Evolutionary conservation across 192 early-diverging fungal species (phyloP), one percentile per base, ranked within the genome.

Genomic region (Coemansia sp.): DNA sequence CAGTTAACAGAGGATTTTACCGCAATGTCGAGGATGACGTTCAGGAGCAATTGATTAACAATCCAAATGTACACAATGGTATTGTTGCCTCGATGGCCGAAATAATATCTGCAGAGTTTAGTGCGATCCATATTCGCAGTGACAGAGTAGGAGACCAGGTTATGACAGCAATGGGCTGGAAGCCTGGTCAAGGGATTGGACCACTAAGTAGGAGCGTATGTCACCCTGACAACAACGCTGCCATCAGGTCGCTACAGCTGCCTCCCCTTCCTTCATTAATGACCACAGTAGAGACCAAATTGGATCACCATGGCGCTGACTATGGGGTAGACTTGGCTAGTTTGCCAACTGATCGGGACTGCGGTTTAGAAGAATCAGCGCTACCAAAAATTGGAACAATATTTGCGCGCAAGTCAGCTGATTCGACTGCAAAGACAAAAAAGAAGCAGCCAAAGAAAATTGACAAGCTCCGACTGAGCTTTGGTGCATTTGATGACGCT

Each of bases 131-230:
- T 34, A 34, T 34, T 34, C 21, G 18, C 3, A 25, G 31, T 8
- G 31, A 46, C 5, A 21, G 42, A 1, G 17, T 86, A 44, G 90
- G 90, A 21, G 58, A 86, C 21, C 79, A 81, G 40, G 63, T 97
- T 5, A 71, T 97, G 67, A 72, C 85, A 14, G 74, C 82, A 49
- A 92, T 96, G 93, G 94, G 93, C 0, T 94, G 93, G 92, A 84
- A 88, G 50, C 85, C 90, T 38, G 94, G 93, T 4, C 91, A 94
- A 58, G 90, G 89, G 1, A 83, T 95, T 37, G 94, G 94, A 3
- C 86, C 92, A 5, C 82, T 70, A 56, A 28, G 15, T 18, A 59
- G 63, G 26, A 38, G 12, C 11, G 65, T 63, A 1, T 37, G 44
- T 15, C 37, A 18, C 61, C 61, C 3, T 15, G 11, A 4, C 61